phyloP scores from a whole-genome alignment of 768 basidiomycete species.

The Mycena galericulata region DNA sequence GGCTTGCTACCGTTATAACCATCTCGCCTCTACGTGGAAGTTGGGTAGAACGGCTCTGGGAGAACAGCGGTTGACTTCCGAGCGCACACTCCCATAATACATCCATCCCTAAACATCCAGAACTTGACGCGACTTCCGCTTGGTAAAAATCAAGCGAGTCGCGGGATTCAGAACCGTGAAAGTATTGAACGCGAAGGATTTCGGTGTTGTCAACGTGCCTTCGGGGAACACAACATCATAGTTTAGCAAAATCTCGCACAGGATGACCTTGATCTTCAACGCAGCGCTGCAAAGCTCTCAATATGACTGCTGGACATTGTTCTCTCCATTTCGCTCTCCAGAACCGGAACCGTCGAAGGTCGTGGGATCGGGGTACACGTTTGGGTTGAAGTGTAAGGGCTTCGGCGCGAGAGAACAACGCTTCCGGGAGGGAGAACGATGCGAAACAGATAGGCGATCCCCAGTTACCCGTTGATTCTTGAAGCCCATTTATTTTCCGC shows the following conservation, averaged over 20 bases:
- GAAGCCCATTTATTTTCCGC: too few species aligned
- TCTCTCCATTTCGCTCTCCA: not conserved
- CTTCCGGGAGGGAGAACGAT: conserved; percentile 26
- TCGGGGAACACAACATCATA: conserved; percentile 23
- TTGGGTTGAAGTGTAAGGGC: conserved; percentile 18
- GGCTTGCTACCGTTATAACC: too few species aligned
- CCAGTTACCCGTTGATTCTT: too few species aligned
- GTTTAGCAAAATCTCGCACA: conserved; percentile 17
- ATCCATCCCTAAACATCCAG: too few species aligned
- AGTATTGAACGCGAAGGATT: conserved; percentile 22
- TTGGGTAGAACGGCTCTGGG: too few species aligned
- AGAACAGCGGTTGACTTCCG: too few species aligned
- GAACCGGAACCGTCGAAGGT: conserved; percentile 22
- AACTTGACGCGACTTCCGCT: too few species aligned
- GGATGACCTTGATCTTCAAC: conserved; percentile 22
- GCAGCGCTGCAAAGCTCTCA: conserved; percentile 4
- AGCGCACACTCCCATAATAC: too few species aligned
- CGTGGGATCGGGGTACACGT: conserved; percentile 8
- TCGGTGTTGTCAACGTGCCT: not conserved
- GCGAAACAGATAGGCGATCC: too few species aligned
- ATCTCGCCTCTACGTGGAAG: too few species aligned
- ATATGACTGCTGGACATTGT: conserved; percentile 2
- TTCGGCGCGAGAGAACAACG: conserved; percentile 23
- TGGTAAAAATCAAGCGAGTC: too few species aligned
- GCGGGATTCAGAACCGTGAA: conserved; percentile 17